Percentiles rank a stretch among this genome's conserved stretches.
Conservation (phyloP, 1,139 yeast genomes). For the Eremothecium sinecaudum region DNA sequence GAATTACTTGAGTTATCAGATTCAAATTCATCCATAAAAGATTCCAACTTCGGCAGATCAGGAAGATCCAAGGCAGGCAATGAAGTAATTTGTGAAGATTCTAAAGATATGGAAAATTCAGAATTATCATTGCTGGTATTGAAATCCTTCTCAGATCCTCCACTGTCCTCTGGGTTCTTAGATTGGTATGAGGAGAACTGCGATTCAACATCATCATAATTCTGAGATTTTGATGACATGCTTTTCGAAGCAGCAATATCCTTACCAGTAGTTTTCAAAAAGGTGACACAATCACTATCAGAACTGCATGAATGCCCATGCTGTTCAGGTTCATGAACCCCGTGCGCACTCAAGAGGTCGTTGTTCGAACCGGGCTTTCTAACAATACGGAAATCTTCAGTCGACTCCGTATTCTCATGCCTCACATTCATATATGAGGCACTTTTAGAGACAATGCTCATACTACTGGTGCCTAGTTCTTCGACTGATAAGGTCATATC, state of each 20-base stretch:
- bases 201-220: no score
- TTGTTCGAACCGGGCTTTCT: no score
- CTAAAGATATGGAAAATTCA: neutral
- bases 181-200: neutral
- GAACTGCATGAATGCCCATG: neutral
- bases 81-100: neutral
- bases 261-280: no score
- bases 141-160: neutral
- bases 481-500: no score
- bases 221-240: neutral
- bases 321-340: neutral
- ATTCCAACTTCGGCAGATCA: constrained; percentile 1
- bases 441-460: neutral
- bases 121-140: neutral
- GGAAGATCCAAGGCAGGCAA: neutral
- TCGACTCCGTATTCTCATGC: neutral
- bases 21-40: constrained; percentile 19
- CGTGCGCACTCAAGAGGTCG: no score
- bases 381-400: no score
- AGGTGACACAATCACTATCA: neutral
- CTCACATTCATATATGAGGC: neutral
- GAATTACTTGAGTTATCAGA: constrained; percentile 35
- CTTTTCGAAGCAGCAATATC: no score
- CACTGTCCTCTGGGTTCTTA: neutral
- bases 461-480: neutral